Evolutionary conservation across 2,329 filamentous ascomycete species (phyloP).

Genomic region (Curvularia eragrostidis): DNA sequence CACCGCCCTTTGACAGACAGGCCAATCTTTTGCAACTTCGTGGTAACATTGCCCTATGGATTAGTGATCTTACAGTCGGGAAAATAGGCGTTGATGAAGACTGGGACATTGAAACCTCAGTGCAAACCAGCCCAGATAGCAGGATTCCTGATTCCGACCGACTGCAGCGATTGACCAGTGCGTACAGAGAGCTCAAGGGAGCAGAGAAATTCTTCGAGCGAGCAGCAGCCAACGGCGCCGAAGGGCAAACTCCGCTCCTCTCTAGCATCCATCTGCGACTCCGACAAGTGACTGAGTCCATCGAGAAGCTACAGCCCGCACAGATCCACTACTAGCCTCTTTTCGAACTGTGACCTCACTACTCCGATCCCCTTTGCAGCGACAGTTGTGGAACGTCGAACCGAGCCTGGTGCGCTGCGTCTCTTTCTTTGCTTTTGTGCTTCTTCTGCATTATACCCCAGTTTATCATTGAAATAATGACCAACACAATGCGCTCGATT

Average conservation of each 20-base stretch:
- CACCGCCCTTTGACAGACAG: slow-evolving; percentile 73
- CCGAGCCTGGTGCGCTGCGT: not conserved
- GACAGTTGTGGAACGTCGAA: not conserved
- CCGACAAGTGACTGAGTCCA: slow-evolving; percentile 2
- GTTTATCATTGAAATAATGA: not conserved
- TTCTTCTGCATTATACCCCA: slow-evolving; percentile 10
- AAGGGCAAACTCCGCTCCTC: slow-evolving; percentile 21
- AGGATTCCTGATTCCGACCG: slow-evolving; percentile 14
- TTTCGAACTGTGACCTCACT: not conserved
- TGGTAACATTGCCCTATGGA: slow-evolving; percentile 76
- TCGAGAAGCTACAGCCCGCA: slow-evolving; percentile 2
- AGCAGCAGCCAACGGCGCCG: slow-evolving; percentile 31
- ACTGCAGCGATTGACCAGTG: slow-evolving; percentile 22
- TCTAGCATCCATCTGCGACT: slow-evolving; percentile 29
- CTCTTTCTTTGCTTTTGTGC: not conserved
- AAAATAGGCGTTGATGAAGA: slow-evolving; percentile 23
- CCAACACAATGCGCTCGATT: not conserved
- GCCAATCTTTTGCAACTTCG: slow-evolving; percentile 71
- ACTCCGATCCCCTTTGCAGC: not conserved
- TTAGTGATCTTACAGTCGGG: slow-evolving; percentile 68
- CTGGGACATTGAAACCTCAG: slow-evolving; percentile 20
- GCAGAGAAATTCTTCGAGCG: slow-evolving; percentile 34
- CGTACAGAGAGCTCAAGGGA: slow-evolving; percentile 30
- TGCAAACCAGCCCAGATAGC: not conserved
- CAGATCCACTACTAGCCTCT: not conserved